A percentile compares a stretch with the other conserved stretches of the same genome.
phyloP scores from a whole-genome alignment of 2,329 filamentous ascomycete genomes.

The Hypoxylon sp. region DNA sequence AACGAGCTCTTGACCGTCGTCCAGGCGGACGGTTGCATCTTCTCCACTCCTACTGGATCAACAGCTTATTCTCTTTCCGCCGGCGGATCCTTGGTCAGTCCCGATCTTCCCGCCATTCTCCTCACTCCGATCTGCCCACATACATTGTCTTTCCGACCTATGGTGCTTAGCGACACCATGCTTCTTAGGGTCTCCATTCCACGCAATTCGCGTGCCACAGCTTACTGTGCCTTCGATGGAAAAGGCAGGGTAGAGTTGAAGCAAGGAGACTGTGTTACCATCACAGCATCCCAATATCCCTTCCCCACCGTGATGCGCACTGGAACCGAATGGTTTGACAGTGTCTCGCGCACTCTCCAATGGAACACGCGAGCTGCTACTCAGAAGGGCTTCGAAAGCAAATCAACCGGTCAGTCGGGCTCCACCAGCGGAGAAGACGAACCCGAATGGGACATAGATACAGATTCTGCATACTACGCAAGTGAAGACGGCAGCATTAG shows the following conservation, averaged over 20 bases:
- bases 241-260: conserved; percentile 94
- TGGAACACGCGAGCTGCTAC: conserved; percentile 96
- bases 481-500: conserved; percentile 79
- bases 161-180: conserved; percentile 97
- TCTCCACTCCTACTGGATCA: conserved; percentile 93
- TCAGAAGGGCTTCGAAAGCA: conserved; percentile 86
- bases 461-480: conserved; percentile 78
- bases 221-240: conserved; percentile 97
- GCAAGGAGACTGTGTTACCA: conserved; percentile 95
- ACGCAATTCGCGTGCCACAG: conserved; percentile 85
- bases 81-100: conserved; percentile 94
- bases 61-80: conserved; percentile 97
- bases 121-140: conserved; percentile 98
- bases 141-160: conserved; percentile 94
- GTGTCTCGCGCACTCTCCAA: conserved; percentile 87
- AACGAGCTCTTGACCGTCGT: conserved; percentile 95
- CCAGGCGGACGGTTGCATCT: conserved; percentile 97
- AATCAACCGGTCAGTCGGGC: conserved; percentile 60
- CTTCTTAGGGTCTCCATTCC: conserved; percentile 91
- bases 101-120: conserved; percentile 95
- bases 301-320: conserved; percentile 96
- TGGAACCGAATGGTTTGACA: conserved; percentile 96
- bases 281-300: conserved; percentile 94
- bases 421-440: conserved; percentile 66
- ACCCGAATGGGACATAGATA: conserved; percentile 93